Evolutionary conservation across 225 moss, liverwort and hornwort species (phyloP), one percentile per base, ranked within the genome.

Genomic region (Straminergon stramineum): DNA sequence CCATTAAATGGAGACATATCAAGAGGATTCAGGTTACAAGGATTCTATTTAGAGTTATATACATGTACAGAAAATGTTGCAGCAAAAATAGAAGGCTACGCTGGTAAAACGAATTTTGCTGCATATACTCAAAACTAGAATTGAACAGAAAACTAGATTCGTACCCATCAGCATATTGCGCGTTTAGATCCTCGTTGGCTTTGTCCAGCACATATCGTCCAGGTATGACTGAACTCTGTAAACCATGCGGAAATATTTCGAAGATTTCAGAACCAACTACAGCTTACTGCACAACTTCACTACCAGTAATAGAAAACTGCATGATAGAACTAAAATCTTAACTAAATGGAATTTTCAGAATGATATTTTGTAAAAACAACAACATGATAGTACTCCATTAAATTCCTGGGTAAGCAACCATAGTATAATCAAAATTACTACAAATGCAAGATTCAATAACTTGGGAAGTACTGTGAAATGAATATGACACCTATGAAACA

Each of bases 191-290:
- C 86, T 96, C 89, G 85, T 96, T 96, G 68, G 88, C 88, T 89
- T 96, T 92, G 90, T 99, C 97, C 65, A 99, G 79, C 73, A 94
- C 90, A 84, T 88, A 84, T 53, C 99, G 94, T 91, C 95, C 97
- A 85, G 90, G 71, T 91, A 99, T 95, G 55, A 99, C 97, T 79
- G 94, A 89, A 87, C 99, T 99, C 97, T 99, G 94, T 55, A 85
- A 85, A 77, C 64, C 69, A 91, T 60, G 61, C 30, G 19, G 39
- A 79, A 82, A 85, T 41, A 75, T 63, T 43, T 64, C 41, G 39
- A 78, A 80, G 45, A 82, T 71, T 85, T 69, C 37, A 87, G 60
- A 27, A 73, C 43, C 37, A 51, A 73, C 73, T 85, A 63, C 48
- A 65, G 45, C 87, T 85, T 62, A 34, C 53, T 65, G 73, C 43